Evolutionary conservation across 441 rosid genomes (phyloP).

Genomic region (Gossypium gossypioides): DNA sequence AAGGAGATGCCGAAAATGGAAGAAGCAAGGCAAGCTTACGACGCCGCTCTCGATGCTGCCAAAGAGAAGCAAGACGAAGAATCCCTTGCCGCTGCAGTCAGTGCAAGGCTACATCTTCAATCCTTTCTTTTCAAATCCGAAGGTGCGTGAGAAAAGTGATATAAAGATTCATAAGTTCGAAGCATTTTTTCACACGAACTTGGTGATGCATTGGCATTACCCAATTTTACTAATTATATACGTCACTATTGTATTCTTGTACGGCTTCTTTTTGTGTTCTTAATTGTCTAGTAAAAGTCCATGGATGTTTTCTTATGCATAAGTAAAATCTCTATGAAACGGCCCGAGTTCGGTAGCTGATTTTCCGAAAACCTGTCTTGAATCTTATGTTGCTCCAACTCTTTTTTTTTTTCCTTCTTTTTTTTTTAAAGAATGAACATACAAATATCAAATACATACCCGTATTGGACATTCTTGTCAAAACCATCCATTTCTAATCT

Average conservation of each 20-base stretch:
- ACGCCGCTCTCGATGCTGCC: constrained; percentile 51
- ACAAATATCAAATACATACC: too few species aligned
- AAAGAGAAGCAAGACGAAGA: constrained; percentile 69
- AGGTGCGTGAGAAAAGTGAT: constrained; percentile 13
- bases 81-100: constrained; percentile 57
- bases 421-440: too few species aligned
- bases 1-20: constrained; percentile 48
- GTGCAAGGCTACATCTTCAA: constrained; percentile 49
- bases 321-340: background rate
- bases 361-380: too few species aligned
- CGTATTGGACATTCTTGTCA: too few species aligned
- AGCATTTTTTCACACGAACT: constrained; percentile 7
- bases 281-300: background rate
- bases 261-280: background rate
- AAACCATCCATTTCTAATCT: too few species aligned
- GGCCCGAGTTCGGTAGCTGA: background rate
- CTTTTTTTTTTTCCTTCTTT: too few species aligned
- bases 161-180: constrained; percentile 4
- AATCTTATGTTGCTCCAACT: too few species aligned
- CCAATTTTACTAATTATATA: background rate
- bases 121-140: constrained; percentile 45
- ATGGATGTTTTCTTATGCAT: background rate
- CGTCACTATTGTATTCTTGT: background rate
- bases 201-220: background rate
- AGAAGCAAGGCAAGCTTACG: constrained; percentile 64